phyloP scores from a whole-genome alignment of 2,329 filamentous ascomycete genomes.

The Hypoxylon sp. region DNA sequence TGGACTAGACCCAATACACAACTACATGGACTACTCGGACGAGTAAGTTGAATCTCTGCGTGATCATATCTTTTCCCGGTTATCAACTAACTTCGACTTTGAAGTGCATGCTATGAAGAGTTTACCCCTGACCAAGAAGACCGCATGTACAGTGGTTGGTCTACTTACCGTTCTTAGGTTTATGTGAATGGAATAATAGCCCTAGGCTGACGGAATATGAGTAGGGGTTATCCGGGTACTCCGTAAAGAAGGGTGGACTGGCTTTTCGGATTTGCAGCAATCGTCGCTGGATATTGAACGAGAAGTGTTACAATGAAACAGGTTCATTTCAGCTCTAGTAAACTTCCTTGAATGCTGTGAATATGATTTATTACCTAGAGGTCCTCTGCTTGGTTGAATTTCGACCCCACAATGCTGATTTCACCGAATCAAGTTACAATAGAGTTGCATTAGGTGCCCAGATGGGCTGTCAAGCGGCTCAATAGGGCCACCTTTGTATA shows the following conservation, averaged over 20 bases:
- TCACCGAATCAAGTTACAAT: too few species aligned
- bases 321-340: too few species aligned
- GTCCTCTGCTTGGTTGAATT: too few species aligned
- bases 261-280: background rate
- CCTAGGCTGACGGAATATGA: background rate
- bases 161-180: constrained; percentile 52
- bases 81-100: constrained; percentile 43
- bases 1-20: constrained; percentile 53
- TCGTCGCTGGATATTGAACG: background rate
- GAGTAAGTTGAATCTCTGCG: constrained; percentile 52
- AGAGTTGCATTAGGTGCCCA: too few species aligned
- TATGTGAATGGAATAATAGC: background rate
- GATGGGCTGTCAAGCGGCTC: too few species aligned
- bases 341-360: background rate
- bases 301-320: background rate
- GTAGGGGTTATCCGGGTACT: background rate
- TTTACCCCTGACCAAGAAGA: constrained; percentile 59
- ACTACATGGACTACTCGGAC: constrained; percentile 56
- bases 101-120: constrained; percentile 58
- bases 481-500: too few species aligned
- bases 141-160: constrained; percentile 57
- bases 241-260: background rate
- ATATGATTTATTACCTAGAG: background rate
- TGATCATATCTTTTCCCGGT: constrained; percentile 15
- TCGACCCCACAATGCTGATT: too few species aligned